A percentile compares a stretch with the other conserved stretches of the same genome.
phyloP scores from a whole-genome alignment of 768 basidiomycete species.

The Leccinellum albellum region DNA sequence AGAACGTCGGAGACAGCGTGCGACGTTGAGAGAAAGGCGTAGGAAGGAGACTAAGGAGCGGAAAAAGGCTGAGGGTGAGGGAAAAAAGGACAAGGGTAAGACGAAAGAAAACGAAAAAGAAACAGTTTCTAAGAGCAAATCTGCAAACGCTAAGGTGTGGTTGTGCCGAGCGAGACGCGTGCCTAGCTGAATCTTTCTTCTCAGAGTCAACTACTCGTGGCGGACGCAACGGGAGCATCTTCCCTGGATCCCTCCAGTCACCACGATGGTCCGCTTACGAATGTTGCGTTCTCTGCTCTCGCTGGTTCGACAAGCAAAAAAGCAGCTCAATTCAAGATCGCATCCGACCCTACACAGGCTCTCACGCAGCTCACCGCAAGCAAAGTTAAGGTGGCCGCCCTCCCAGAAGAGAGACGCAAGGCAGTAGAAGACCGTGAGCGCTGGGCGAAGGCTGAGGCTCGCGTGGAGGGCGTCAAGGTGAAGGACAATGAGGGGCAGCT shows the following conservation, averaged over 20 bases:
- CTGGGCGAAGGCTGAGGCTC: constrained; percentile 87
- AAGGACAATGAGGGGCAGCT: constrained; percentile 78
- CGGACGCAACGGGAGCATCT: constrained; percentile 45
- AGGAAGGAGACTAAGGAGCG: constrained; percentile 85
- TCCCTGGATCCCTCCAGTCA: constrained; percentile 23
- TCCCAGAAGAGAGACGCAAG: constrained; percentile 84
- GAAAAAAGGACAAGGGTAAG: constrained; percentile 47
- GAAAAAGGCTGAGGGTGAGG: constrained; percentile 62
- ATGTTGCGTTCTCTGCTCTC: constrained; percentile 65
- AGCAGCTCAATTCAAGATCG: constrained; percentile 54
- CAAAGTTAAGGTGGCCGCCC: constrained; percentile 68
- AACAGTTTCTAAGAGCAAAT: constrained; percentile 30
- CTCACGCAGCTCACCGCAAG: constrained; percentile 74
- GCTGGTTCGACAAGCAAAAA: constrained; percentile 52
- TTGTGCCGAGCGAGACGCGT: background rate
- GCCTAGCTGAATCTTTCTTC: background rate
- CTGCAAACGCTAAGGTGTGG: constrained; percentile 53
- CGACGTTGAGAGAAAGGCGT: constrained; percentile 78
- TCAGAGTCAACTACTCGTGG: constrained; percentile 74
- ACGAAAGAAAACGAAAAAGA: constrained; percentile 41
- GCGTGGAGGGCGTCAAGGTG: constrained; percentile 88
- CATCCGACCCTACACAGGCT: constrained; percentile 82
- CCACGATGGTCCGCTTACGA: constrained; percentile 46
- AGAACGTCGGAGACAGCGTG: constrained; percentile 71
- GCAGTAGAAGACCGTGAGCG: constrained; percentile 75